These are phyloP conservation scores for Beauveria rudraprayagi DNA, from an alignment of 2,329 filamentous ascomycete genomes.

Conservation along the genomic window DNA sequence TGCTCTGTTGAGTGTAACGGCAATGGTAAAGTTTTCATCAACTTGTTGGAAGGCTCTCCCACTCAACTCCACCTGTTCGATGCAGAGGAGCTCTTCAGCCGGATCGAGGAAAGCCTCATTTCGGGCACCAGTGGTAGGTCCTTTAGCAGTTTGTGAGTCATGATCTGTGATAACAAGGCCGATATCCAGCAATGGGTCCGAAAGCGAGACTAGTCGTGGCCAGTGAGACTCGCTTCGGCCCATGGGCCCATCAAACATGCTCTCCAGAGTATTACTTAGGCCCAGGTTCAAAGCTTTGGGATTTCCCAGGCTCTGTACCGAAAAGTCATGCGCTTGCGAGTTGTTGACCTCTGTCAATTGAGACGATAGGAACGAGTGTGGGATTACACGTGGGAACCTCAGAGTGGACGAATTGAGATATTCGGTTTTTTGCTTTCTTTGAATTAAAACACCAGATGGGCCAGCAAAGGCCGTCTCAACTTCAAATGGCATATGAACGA, in stretches of 20 bases:
- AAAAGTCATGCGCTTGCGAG: slow-evolving; percentile 46
- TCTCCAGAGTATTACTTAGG: slow-evolving; percentile 46
- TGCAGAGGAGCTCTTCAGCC: slow-evolving; percentile 75
- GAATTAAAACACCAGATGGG: slow-evolving; percentile 75
- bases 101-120: slow-evolving; percentile 56
- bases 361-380: slow-evolving; percentile 74
- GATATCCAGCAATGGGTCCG: slow-evolving; percentile 77
- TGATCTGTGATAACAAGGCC: slow-evolving; percentile 66
- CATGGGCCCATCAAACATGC: slow-evolving; percentile 47
- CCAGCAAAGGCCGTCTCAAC: slow-evolving; percentile 80
- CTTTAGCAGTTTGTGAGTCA: slow-evolving; percentile 28
- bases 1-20: slow-evolving; percentile 73
- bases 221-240: slow-evolving; percentile 51
- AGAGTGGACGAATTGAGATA: slow-evolving; percentile 43
- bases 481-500: slow-evolving; percentile 90
- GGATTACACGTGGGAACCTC: slow-evolving; percentile 56
- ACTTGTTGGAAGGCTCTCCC: slow-evolving; percentile 26
- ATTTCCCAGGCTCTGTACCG: slow-evolving; percentile 47
- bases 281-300: slow-evolving; percentile 46
- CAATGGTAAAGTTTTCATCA: slow-evolving; percentile 55
- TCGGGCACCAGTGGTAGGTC: slow-evolving; percentile 27
- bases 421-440: slow-evolving; percentile 60
- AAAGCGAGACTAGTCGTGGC: slow-evolving; percentile 73
- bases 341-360: slow-evolving; percentile 48
- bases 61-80: slow-evolving; percentile 60